A percentile compares a stretch with the other conserved stretches of the same genome.
These are phyloP conservation scores for Citrus cavaleriei DNA, from an alignment of 345 rosid species.

Conservation along the genomic window DNA sequence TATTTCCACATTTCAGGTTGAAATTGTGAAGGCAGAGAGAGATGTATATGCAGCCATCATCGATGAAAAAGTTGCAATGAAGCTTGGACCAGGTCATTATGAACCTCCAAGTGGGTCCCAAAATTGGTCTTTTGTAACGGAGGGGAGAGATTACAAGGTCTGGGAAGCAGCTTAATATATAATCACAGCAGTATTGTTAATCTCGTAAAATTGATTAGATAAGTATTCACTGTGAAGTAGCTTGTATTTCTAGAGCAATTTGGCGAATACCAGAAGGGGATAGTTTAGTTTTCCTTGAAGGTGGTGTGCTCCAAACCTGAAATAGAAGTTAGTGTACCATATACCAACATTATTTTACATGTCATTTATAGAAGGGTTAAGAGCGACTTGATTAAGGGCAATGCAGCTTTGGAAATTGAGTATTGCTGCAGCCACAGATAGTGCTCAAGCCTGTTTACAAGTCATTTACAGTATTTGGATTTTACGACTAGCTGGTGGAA, in stretches of 20 bases:
- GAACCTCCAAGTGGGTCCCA: constrained; percentile 60
- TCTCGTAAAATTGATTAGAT: not conserved
- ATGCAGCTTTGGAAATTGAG: not conserved
- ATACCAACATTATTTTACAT: not conserved
- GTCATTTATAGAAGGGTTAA: not conserved
- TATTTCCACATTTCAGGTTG: constrained; percentile 38
- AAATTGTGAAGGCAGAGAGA: constrained; percentile 68
- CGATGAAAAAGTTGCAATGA: constrained; percentile 75
- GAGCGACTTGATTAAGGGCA: not conserved
- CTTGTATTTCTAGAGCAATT: not conserved
- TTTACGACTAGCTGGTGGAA: not conserved
- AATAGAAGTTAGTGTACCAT: not conserved
- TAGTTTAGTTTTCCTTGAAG: not conserved
- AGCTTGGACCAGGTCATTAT: constrained; percentile 87
- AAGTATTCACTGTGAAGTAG: not conserved
- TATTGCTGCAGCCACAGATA: not conserved
- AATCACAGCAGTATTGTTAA: not conserved
- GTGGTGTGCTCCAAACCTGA: not conserved
- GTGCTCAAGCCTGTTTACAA: not conserved
- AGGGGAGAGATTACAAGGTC: constrained; percentile 84
- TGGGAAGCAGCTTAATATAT: constrained; percentile 70
- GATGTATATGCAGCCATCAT: constrained; percentile 85
- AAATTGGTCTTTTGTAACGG: constrained; percentile 57
- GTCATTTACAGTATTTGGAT: not conserved
- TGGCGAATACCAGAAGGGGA: not conserved